A percentile compares a stretch with the other conserved stretches of the same genome.
phyloP scores from a whole-genome alignment of 345 rosid genomes.

The Eucalyptus rudis region DNA sequence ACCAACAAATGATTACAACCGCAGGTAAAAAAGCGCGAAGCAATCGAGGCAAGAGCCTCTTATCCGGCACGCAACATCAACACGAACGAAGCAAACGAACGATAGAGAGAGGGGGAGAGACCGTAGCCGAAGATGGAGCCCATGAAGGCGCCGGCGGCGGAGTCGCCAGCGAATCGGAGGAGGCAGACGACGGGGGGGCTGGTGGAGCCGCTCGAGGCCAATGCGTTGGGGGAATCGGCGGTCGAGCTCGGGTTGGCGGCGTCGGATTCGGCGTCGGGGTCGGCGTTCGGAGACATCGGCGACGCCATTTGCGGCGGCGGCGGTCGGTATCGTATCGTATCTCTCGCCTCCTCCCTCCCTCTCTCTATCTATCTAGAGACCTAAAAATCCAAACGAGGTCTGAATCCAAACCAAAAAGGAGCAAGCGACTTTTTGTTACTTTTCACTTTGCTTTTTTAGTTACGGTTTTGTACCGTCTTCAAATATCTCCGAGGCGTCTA shows the following conservation, averaged over 20 bases:
- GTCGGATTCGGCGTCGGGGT: constrained; percentile 1
- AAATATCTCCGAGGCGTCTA: neutral
- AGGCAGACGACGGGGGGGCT: constrained; percentile 56
- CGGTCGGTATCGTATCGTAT: neutral
- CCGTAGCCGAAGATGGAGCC: constrained; percentile 89
- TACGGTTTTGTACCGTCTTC: neutral
- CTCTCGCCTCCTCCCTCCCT: neutral
- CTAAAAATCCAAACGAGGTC: neutral
- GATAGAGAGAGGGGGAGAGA: neutral
- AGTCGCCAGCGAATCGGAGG: constrained; percentile 56
- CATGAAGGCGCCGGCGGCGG: constrained; percentile 84
- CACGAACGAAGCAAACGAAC: neutral
- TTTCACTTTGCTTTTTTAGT: neutral
- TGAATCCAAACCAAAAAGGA: neutral
- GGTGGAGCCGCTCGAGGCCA: constrained; percentile 13
- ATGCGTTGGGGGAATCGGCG: constrained; percentile 19
- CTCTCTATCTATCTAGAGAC: neutral
- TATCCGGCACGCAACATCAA: neutral
- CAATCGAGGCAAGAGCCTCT: neutral
- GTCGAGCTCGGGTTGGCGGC: constrained; percentile 13
- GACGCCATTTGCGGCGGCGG: constrained; percentile 20
- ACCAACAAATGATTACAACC: neutral
- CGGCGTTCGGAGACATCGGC: constrained; percentile 11
- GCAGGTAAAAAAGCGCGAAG: neutral
- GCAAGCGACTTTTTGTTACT: neutral